Percentiles rank a stretch among this genome's conserved stretches.
Evolutionary conservation across 306 rosid genomes (phyloP).

Genomic region (Coriaria nepalensis): DNA sequence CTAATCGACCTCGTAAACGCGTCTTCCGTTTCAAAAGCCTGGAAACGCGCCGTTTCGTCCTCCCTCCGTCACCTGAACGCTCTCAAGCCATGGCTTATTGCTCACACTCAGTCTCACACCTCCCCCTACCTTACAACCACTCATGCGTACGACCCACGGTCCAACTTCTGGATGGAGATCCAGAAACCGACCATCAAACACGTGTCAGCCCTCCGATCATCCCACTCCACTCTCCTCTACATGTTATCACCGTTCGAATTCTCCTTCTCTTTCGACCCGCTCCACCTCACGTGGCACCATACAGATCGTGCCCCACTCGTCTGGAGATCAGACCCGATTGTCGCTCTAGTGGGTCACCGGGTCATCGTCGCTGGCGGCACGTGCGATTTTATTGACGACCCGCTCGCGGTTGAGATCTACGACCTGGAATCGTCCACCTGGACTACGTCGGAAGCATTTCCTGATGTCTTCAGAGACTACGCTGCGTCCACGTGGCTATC

Average conservation of each 20-base stretch:
- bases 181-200: conserved; percentile 14
- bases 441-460: conserved; percentile 39
- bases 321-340: conserved; percentile 53
- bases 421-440: conserved; percentile 22
- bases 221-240: conserved; percentile 57
- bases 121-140: conserved; percentile 24
- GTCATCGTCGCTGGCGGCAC: conserved; percentile 45
- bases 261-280: conserved; percentile 47
- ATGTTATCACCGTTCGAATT: conserved; percentile 33
- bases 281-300: conserved; percentile 40
- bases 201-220: conserved; percentile 39
- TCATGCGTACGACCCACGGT: conserved; percentile 67
- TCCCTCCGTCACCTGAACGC: conserved; percentile 32
- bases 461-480: conserved; percentile 28
- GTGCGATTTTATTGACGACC: conserved; percentile 46
- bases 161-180: conserved; percentile 42
- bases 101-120: conserved; percentile 29
- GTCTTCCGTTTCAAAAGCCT: conserved; percentile 39
- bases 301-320: conserved; percentile 24
- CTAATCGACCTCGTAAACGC: conserved; percentile 39
- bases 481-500: conserved; percentile 50
- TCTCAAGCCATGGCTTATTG: conserved; percentile 59
- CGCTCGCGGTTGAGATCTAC: conserved; percentile 50
- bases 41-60: conserved; percentile 48
- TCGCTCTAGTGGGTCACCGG: conserved; percentile 25